Evolutionary conservation across 129 eudicot genomes (phyloP), one percentile per base, ranked within the genome.

Genomic region (Lonicera japonica): DNA sequence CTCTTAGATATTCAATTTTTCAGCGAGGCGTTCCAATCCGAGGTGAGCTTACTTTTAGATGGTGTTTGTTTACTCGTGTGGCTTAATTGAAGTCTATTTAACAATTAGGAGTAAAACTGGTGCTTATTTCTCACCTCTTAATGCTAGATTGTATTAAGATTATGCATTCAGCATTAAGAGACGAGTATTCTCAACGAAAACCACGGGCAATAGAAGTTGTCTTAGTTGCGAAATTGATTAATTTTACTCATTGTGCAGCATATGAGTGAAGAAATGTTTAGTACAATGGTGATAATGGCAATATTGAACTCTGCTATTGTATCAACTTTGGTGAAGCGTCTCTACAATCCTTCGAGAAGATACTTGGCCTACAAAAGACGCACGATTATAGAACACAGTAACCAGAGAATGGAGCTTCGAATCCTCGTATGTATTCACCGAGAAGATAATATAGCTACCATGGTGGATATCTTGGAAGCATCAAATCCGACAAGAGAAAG

Each of bases 401-500:
- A 58, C 19, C 24, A 60, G 17, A 29, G 6, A 2, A 60, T 50
- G 5, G 67, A 69, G 60, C 52, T 69, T 21, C 24, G 60, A 55
- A 61, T 70, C 24, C 62, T 70, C 9, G 62, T 45, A 11, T 70
- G 75, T 17, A 25, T 70, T 61, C 68, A 61, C 52, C 55, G 61
- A n/a, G 75, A 70, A 54, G 75, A 70, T n/a, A 61, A 55, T 1
- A 43, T 60, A 14, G 53, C 62, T 40, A 61, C 55, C n/a, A 4
- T 70, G 17, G 61, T 70, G 25, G 29, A 56, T 16, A 45, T 70
- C 47, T 34, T 70, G 12, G 62, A 70, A 70, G 75, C 68, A 39
- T 60, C 75, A 3, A 60, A 61, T 34, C 62, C 75, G 21, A 70
- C 75, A 4, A 39, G 45, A 40, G 66, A 61, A 53, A 61, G 68